A percentile compares a stretch with the other conserved stretches of the same genome.
Evolutionary conservation across 306 rosid genomes (phyloP).

Genomic region (Pterocarpus santalinus): DNA sequence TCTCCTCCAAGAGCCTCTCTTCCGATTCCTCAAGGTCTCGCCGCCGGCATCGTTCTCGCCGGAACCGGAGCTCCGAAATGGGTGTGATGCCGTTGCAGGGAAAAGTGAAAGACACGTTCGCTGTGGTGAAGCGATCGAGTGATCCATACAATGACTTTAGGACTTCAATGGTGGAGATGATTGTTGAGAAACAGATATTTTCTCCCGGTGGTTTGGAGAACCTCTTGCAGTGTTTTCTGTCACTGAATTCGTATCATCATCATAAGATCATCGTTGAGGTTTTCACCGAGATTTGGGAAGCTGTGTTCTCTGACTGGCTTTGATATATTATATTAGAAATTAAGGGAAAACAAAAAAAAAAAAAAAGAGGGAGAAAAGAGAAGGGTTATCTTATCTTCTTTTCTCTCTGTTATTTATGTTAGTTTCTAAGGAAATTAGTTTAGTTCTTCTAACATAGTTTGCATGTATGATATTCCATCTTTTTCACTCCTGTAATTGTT

Average conservation of each 20-base stretch:
- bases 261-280: constrained; percentile 85
- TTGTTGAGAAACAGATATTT: constrained; percentile 90
- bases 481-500: neutral
- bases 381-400: constrained; percentile 33
- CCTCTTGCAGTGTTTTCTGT: constrained; percentile 87
- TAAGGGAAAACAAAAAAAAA: neutral
- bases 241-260: constrained; percentile 76
- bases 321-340: constrained; percentile 21
- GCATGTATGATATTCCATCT: constrained; percentile 53
- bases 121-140: constrained; percentile 91
- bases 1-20: constrained; percentile 77
- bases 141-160: constrained; percentile 95
- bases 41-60: constrained; percentile 46
- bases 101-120: constrained; percentile 86
- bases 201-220: constrained; percentile 75
- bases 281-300: constrained; percentile 92
- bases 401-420: constrained; percentile 42
- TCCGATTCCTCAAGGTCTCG: constrained; percentile 78
- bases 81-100: constrained; percentile 69
- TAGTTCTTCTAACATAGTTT: constrained; percentile 49
- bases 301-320: constrained; percentile 78
- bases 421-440: constrained; percentile 42
- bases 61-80: constrained; percentile 61
- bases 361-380: neutral
- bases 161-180: constrained; percentile 95